Percentiles rank a stretch among this genome's conserved stretches.
Evolutionary conservation across 2,329 filamentous ascomycete genomes (phyloP).

Genomic region (Zymoseptoria pseudotritici): DNA sequence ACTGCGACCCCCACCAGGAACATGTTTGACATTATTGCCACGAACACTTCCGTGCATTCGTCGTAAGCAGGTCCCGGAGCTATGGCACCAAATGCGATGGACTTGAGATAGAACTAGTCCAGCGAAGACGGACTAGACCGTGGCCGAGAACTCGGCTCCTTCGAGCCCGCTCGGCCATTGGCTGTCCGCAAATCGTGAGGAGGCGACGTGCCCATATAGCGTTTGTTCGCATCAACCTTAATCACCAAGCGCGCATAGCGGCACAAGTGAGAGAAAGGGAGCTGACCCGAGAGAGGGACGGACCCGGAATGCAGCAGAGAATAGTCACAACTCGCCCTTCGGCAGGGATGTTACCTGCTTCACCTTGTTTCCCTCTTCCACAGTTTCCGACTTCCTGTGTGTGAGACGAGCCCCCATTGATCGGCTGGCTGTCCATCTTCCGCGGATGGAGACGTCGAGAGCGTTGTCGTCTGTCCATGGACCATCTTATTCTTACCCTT

Average conservation of each 20-base stretch:
- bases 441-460: not conserved
- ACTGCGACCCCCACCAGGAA: not conserved
- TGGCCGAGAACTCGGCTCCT: not conserved
- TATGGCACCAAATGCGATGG: not conserved
- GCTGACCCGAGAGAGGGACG: not conserved
- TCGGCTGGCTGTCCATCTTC: not conserved
- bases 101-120: not conserved
- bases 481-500: not conserved
- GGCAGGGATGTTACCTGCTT: not conserved
- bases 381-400: not conserved
- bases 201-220: not conserved
- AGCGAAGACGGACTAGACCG: not conserved
- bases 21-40: not conserved
- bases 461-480: not conserved
- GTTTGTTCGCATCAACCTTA: not conserved
- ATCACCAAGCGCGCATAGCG: not conserved
- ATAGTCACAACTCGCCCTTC: not conserved
- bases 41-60: not conserved
- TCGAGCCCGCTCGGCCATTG: not conserved
- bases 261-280: not conserved
- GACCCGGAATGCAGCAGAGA: not conserved
- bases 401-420: not conserved
- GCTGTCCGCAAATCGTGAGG: not conserved
- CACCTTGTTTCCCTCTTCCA: not conserved
- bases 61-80: not conserved